Conservation (phyloP, 2,329 filamentous ascomycete species). For the Pezicula radicicola region DNA sequence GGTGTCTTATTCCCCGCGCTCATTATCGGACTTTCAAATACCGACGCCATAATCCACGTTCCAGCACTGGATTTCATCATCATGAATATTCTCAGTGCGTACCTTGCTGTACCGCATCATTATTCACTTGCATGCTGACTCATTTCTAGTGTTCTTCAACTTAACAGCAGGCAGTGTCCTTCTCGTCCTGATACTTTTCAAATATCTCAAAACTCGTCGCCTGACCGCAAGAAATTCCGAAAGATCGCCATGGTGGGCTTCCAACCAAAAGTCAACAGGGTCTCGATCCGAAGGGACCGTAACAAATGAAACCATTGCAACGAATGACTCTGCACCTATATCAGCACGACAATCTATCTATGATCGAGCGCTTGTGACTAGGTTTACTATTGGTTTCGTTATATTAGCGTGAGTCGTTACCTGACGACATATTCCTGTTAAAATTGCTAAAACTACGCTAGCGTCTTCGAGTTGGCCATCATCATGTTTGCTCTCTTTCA, state of each 20-base stretch:
- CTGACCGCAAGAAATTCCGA: slow-evolving; percentile 28
- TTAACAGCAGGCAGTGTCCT: slow-evolving; percentile 33
- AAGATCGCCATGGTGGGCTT: slow-evolving; percentile 22
- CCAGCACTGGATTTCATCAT: slow-evolving; percentile 30
- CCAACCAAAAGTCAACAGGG: slow-evolving; percentile 13
- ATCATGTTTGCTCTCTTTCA: slow-evolving; percentile 35
- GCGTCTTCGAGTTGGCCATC: slow-evolving; percentile 35
- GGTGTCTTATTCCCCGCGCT: slow-evolving; percentile 34
- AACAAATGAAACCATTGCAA: slow-evolving; percentile 5
- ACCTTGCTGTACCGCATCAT: background rate
- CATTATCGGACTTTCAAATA: slow-evolving; percentile 30
- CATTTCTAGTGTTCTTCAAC: slow-evolving; percentile 35
- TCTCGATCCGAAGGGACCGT: slow-evolving; percentile 9
- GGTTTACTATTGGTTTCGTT: slow-evolving; percentile 42
- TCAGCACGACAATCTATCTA: slow-evolving; percentile 33
- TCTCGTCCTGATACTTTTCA: slow-evolving; percentile 36
- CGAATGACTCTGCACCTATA: slow-evolving; percentile 1
- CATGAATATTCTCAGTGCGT: slow-evolving; percentile 36
- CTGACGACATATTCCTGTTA: background rate
- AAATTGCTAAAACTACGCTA: slow-evolving; percentile 2
- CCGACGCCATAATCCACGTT: slow-evolving; percentile 25
- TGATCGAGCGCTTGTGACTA: slow-evolving; percentile 40
- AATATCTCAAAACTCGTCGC: slow-evolving; percentile 36
- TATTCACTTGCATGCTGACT: background rate
- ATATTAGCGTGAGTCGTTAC: slow-evolving; percentile 28